Base-by-base conservation (phyloP, 2,329 filamentous ascomycete species). In the Cladosporium oxysporum region DNA sequence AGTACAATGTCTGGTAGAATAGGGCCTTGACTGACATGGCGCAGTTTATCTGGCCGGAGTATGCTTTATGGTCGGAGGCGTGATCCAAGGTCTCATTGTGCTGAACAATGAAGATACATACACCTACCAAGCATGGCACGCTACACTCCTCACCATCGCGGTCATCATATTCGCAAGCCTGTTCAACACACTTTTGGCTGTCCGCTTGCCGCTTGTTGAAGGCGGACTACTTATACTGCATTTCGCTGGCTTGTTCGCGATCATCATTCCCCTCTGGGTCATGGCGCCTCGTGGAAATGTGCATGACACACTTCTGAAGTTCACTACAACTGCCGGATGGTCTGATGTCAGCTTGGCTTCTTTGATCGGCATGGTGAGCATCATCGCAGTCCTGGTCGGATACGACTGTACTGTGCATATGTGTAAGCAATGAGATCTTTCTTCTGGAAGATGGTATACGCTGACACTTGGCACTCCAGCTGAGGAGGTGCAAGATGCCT, bases 221-320 rank as follows among this genome's bases (percentile, higher is more conserved):
- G 80, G 79, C 0, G 68, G 82, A 11, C 77, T 84, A 26, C 73
- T 85, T 11, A 77, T 83, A 29, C 69, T 85, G 6, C 84, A 86
- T 66, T 74, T 85, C 18, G 71, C 82, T 18, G 84, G 83, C 5
- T 83, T 85, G 71, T 83, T 85, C 64, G 83, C 79, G 0, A 82
- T 85, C 65, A 72, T 85, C 11, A 81, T 84, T 35, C 78, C 81
- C 0, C 72, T 85, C 3, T 76, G 79, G 66, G 76, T 79, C 1
- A 74, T 82, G 65, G 79, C 79, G 0, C 78, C 80, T 1, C 76
- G 76, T 7, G 76, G 79, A 41, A 76, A 77, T 28, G 75, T 80
- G 0, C 71, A 77, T 12, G 76, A 78, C 3, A 80, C 84, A 0
- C 83, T 85, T 64, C 79, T 79, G 4, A 73, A 77, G 1, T 85